Evolutionary conservation across 192 early-diverging fungal species (phyloP), one percentile per base, ranked within the genome.

Genomic region (Mortierella alpina): DNA sequence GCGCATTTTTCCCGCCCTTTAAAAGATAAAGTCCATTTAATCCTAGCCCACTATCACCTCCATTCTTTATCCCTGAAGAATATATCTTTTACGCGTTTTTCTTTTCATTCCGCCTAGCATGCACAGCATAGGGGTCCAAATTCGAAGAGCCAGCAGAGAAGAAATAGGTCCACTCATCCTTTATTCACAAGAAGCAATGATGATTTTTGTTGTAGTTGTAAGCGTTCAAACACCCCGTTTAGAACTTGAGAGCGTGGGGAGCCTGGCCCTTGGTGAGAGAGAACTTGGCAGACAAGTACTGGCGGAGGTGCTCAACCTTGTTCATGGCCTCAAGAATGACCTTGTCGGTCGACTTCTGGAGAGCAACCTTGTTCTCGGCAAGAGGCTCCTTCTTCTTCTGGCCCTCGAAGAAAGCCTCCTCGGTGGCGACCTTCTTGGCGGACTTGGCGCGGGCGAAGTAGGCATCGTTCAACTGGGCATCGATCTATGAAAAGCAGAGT

Each of bases 191-290:
- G 63, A 70, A 60, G 50, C 68, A 66, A 57, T 68, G 49, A 17
- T 66, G 39, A 59, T 68, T 61, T 70, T 59, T 47, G 58, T 71
- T 53, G 57, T 31, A 31, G 31, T 31, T 31, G 31, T 31, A 31
- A 31, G 31, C 31, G 51, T 79, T 40, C 18, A 51, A 23, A 46
- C 44, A 66, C 44, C 44, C 48, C 62, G 44, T 55, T 96, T 98
- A 99, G 91, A 98, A 98, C 91, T 96, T 92, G 86, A 99, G 86
- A 68, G 87, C 82, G 89, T 99, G 98, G 72, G 97, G 96, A 83
- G 92, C 92, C 91, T 99, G 96, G 83, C 97, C 96, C 91, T 97
- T 98, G 90, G 91, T 84, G 59, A 99, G 92, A 59, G 95, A 88
- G 88, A 99, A 99, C 70, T 90, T 88, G 70, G 95, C 86, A 73